Evolutionary conservation across 192 early-diverging fungal species (phyloP), one percentile per base, ranked within the genome.

Genomic region (Umbelopsis isabellina): DNA sequence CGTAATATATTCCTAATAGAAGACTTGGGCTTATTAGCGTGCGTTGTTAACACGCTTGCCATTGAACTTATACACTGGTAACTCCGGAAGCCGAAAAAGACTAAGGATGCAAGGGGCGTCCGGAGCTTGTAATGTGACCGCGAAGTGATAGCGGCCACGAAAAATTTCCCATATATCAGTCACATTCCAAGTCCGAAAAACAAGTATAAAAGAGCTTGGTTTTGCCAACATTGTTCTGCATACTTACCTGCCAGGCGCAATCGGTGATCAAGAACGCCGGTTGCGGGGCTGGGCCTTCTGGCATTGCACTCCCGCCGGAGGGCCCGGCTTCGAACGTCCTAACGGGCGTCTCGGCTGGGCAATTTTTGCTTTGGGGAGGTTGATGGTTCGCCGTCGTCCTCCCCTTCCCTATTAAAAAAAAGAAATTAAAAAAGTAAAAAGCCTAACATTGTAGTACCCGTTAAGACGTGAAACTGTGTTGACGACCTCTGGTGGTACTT

Each of bases 181-280:
- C 55, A 61, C 55, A 16, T 49, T 61, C 3, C n/a, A 23, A 12
- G 11, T 53, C 22, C 51, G 30, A 15, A 27, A 58, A 61, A 41
- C 37, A 61, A 61, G 27, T 61, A 61, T 61, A 61, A 61, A 61
- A 61, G 23, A 16, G 12, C 15, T 4, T 4, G 27, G 4, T 61
- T 61, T n/a, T 6, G 55, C 48, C 27, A 61, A 35, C 6, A 35
- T 61, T 22, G 25, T 61, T 61, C 55, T 33, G 55, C 55, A 61
- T 61, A 61, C 55, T 61, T 61, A 61, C 55, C 55, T 61, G 55
- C 55, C 55, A 61, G 55, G 55, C 55, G 55, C 55, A 61, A 35
- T 61, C 27, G 30, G 55, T 61, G 55, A 61, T 61, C 55, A 61
- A 61, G 55, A 61, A 61, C 55, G 55, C 55, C 33, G 55, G 18